Evolutionary conservation across 2,329 filamentous ascomycete genomes (phyloP), one percentile per base, ranked within the genome.

Genomic region (Pseudogymnoascus sp.): DNA sequence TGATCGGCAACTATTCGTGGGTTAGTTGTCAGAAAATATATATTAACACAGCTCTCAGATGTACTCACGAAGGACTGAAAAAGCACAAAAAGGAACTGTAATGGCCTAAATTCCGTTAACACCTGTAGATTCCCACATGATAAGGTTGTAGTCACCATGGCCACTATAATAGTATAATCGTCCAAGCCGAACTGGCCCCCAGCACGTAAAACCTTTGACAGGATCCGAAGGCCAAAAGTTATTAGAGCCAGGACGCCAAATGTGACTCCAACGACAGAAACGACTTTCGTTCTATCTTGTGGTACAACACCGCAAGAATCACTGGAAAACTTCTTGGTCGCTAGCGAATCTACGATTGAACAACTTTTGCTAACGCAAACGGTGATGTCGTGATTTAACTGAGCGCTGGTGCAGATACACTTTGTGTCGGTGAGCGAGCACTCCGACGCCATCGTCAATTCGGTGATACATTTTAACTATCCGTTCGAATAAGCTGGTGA

Each of bases 291-390:
- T 50, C 70, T 71, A 65, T 78, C 72, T 15, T 76, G 64, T 0
- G 77, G 50, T 7, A 56, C 75, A 1, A 72, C 74, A 31, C 72
- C 69, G 62, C 78, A 80, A 37, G 71, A 67, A 17, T 75, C 73
- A 13, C 68, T 62, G 0, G 77, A 79, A 59, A 74, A 69, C 64
- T 79, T 79, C 67, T 79, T 77, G 4, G 75, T 77, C 13, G 71
- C 75, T 35, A 79, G 65, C 13, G 71, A 67, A 64, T 79, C 72
- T 21, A 69, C 72, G 37, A 77, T 68, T 1, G 73, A 77, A 67
- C 76, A 77, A 29, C 66, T 72, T 15, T 69, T 42, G 10, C 64
- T 15, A 4, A 78, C 72, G 40, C 77, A 79, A 13, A 66, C 38
- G 7, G 71, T 70, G 4, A 78, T 68, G 21, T 69, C 65, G 0